Conservation (phyloP, 1,284 basidiomycete genomes). For the Melanopsichium pennsylvanicum region DNA sequence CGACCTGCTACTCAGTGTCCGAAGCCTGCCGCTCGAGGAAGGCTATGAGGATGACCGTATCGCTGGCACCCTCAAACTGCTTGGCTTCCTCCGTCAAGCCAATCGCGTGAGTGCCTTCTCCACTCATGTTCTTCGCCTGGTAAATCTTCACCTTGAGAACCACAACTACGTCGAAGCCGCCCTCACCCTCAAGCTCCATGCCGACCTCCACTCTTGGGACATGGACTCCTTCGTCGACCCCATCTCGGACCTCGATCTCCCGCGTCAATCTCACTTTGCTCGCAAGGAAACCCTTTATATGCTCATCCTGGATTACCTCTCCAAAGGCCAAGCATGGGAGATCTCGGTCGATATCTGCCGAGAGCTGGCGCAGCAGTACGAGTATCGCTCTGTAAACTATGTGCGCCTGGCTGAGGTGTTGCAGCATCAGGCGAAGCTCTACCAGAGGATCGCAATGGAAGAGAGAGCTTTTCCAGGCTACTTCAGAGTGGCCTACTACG, state of each 20-base stretch:
- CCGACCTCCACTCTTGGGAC: constrained; percentile 88
- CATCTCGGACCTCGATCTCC: constrained; percentile 73
- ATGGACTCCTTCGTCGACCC: constrained; percentile 76
- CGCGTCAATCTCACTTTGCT: constrained; percentile 90
- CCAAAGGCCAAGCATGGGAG: constrained; percentile 95
- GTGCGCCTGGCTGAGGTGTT: constrained; percentile 60
- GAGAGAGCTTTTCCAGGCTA: constrained; percentile 69
- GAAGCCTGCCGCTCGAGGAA: constrained; percentile 72
- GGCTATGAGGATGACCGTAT: constrained; percentile 79
- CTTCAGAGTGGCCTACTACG: constrained; percentile 90
- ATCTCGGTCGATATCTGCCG: constrained; percentile 90
- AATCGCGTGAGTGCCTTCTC: constrained; percentile 60
- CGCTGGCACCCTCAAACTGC: constrained; percentile 80
- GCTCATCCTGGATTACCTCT: constrained; percentile 66
- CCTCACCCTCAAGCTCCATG: constrained; percentile 83
- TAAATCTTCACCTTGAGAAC: constrained; percentile 74
- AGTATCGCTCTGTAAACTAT: constrained; percentile 69
- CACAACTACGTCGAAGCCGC: constrained; percentile 92
- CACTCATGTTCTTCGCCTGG: constrained; percentile 59
- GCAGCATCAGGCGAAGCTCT: constrained; percentile 59
- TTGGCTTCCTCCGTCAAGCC: constrained; percentile 60
- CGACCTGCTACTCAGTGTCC: constrained; percentile 86
- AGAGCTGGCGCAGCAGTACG: constrained; percentile 69
- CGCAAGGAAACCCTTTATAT: constrained; percentile 76
- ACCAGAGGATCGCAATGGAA: constrained; percentile 52